phyloP scores from a whole-genome alignment of 768 basidiomycete species.

The Suillus plorans region DNA sequence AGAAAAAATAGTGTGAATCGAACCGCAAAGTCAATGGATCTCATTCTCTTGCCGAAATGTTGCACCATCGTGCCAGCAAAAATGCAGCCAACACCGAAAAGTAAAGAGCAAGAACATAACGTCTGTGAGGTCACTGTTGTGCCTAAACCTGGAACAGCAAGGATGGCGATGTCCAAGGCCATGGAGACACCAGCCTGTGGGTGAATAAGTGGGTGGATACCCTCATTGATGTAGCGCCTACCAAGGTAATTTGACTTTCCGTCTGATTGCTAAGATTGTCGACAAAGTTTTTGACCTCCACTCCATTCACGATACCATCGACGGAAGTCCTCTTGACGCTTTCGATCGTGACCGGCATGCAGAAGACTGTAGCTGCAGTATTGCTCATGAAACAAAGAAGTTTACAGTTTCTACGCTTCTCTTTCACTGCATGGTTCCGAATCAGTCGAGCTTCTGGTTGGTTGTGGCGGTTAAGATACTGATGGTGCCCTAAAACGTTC shows the following conservation, averaged over 20 bases:
- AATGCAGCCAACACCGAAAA: background rate
- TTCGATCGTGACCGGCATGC: background rate
- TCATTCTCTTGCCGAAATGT: constrained; percentile 1
- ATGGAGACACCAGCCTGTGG: constrained; percentile 2
- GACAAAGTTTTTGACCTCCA: background rate
- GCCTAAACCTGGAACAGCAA: background rate
- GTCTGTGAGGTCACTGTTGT: background rate
- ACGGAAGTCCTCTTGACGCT: background rate
- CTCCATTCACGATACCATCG: background rate
- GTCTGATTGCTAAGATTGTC: background rate
- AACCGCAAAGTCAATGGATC: background rate
- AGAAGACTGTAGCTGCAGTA: background rate
- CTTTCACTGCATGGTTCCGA: background rate
- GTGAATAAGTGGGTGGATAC: too few relatives aligned
- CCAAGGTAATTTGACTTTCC: background rate
- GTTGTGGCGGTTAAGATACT: background rate
- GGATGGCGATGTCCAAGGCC: constrained; percentile 4
- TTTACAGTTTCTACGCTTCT: background rate
- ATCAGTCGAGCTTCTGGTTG: constrained; percentile 1
- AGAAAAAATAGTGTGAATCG: background rate
- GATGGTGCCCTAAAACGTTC: background rate
- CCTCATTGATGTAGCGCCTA: background rate
- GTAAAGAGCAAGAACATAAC: background rate
- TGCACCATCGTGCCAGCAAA: background rate
- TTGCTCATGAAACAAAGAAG: background rate